These are phyloP conservation scores for Pseudogymnoascus sp. DNA, from an alignment of 2,329 filamentous ascomycete species.

Conservation along the genomic window DNA sequence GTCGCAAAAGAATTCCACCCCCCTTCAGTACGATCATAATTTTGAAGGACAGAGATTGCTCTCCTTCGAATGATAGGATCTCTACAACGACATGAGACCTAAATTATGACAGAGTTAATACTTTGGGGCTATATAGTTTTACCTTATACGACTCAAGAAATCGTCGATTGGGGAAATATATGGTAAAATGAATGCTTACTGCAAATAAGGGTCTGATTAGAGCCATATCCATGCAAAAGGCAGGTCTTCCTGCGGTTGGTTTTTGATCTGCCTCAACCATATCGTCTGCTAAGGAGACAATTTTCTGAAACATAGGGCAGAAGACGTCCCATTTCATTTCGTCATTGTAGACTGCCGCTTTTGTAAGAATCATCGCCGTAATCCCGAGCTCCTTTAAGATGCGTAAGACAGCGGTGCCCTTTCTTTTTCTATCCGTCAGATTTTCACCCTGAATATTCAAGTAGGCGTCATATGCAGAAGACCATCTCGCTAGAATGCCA, in stretches of 20 bases:
- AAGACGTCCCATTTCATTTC: background rate
- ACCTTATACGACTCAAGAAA: background rate
- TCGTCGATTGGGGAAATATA: background rate
- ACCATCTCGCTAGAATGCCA: background rate
- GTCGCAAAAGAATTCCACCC: conserved; percentile 46
- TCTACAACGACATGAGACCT: conserved; percentile 55
- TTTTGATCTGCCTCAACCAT: conserved; percentile 11
- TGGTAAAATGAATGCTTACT: background rate
- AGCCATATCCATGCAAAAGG: background rate
- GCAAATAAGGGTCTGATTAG: background rate
- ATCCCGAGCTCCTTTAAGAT: background rate
- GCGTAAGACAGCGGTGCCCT: background rate
- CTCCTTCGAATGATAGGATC: conserved; percentile 47
- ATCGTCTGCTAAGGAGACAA: conserved; percentile 10
- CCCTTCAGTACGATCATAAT: conserved; percentile 54
- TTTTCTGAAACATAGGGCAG: background rate
- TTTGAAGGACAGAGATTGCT: conserved; percentile 51
- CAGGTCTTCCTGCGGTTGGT: background rate
- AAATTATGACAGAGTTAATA: conserved; percentile 53
- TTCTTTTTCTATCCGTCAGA: background rate
- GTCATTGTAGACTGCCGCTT: conserved; percentile 1
- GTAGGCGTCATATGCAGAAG: background rate
- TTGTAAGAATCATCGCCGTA: conserved; percentile 1
- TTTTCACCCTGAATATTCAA: background rate
- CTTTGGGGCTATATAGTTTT: conserved; percentile 19